Conservation (phyloP, 139 green algal species). For the Coelastrella sp. region DNA sequence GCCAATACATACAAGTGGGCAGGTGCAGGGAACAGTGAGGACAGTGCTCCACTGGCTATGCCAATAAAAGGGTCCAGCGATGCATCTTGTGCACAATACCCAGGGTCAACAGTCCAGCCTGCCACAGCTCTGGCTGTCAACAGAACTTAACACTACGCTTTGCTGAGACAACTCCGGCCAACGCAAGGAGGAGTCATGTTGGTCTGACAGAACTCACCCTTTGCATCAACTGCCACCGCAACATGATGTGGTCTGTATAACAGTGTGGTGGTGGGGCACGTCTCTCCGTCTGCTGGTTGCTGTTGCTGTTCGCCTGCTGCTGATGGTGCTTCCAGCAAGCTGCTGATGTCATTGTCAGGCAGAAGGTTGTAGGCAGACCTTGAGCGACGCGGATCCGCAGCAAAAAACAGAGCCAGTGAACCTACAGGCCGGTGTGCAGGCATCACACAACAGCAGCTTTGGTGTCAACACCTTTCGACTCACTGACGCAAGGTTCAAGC, state of each 20-base stretch:
- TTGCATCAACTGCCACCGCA: not conserved
- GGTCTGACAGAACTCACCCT: not conserved
- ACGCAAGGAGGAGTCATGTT: too few relatives aligned
- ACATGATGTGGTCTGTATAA: slow-evolving; percentile 9
- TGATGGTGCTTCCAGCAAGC: slow-evolving; percentile 3
- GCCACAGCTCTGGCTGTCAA: too few relatives aligned
- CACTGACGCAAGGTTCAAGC: too few relatives aligned
- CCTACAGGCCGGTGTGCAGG: slow-evolving; percentile 11
- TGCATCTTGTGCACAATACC: too few relatives aligned
- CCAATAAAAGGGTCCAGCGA: too few relatives aligned
- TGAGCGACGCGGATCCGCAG: slow-evolving; percentile 32
- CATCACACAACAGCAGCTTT: not conserved
- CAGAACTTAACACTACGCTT: too few relatives aligned
- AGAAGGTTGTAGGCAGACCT: slow-evolving; percentile 19
- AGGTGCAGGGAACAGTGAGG: not conserved
- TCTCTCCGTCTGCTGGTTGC: not conserved
- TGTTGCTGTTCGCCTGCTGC: not conserved
- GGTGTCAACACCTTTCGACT: too few relatives aligned
- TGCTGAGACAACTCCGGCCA: too few relatives aligned
- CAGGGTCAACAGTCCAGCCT: too few relatives aligned
- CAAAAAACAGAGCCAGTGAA: slow-evolving; percentile 43
- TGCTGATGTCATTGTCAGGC: not conserved
- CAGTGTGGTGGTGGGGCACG: not conserved
- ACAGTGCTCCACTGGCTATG: not conserved
- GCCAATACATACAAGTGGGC: not conserved